Evolutionary conservation across 306 rosid species (phyloP).

Genomic region (Clitoria ternatea): DNA sequence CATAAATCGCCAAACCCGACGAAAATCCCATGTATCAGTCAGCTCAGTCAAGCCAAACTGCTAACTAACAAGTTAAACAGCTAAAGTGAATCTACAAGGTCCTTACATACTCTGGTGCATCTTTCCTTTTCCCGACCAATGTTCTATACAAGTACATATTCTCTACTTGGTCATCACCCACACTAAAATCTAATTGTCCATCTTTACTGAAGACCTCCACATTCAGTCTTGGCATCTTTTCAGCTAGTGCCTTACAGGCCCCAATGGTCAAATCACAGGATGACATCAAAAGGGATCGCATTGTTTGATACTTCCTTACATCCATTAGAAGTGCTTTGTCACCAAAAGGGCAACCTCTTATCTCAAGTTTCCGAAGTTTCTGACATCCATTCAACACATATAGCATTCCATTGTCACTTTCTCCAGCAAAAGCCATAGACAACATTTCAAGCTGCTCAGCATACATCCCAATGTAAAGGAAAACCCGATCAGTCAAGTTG

Average conservation of each 20-base stretch:
- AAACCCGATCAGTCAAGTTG: neutral
- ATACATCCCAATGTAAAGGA: slow-evolving; percentile 4
- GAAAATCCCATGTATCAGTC: neutral
- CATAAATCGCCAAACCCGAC: neutral
- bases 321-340: neutral
- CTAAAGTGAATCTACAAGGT: neutral
- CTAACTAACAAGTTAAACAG: neutral
- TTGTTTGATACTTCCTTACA: neutral
- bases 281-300: neutral
- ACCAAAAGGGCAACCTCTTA: neutral
- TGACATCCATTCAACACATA: slow-evolving; percentile 3
- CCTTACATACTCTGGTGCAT: slow-evolving; percentile 3
- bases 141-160: slow-evolving; percentile 1
- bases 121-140: neutral
- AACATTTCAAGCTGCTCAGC: slow-evolving; percentile 8
- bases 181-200: neutral
- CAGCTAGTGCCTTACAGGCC: neutral
- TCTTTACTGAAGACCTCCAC: neutral
- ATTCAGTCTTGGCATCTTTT: neutral
- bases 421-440: neutral
- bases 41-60: neutral
- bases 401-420: neutral
- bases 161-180: neutral
- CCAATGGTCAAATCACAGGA: neutral
- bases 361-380: slow-evolving; percentile 2